Conservation (phyloP, 257 asterid genomes). For the Salvia hispanica region DNA sequence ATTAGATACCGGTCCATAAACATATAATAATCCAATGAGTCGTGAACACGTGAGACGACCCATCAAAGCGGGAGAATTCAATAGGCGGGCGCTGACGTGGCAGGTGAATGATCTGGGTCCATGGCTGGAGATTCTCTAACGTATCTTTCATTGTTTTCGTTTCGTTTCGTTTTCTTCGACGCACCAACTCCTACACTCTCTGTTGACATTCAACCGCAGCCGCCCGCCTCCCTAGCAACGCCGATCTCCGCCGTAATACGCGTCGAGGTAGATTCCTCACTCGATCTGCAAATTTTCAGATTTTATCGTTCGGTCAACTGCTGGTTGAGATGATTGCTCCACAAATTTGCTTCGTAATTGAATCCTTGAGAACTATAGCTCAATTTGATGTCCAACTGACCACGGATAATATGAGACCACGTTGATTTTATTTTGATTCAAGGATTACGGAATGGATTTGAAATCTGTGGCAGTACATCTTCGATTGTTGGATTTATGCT, state of each 20-base stretch:
- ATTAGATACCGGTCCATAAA: not conserved
- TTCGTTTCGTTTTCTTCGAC: not conserved
- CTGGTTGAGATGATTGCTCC: not conserved
- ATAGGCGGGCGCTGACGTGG: conserved; percentile 23
- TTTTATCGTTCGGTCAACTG: conserved; percentile 5
- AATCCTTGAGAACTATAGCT: not conserved
- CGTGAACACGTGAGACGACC: not conserved
- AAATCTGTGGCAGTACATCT: not conserved
- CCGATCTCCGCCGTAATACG: not conserved
- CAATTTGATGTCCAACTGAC: conserved; percentile 1
- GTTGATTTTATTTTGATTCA: conserved; percentile 3
- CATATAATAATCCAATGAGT: not conserved
- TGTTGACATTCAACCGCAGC: not conserved
- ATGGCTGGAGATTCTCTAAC: not conserved
- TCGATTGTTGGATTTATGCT: not conserved
- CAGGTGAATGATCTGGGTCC: not conserved
- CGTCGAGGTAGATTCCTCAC: conserved; percentile 14
- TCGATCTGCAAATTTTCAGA: not conserved
- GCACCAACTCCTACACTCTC: not conserved
- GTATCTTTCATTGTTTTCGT: not conserved
- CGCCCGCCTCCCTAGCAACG: not conserved
- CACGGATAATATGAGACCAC: not conserved
- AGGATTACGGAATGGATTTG: not conserved
- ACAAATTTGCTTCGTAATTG: not conserved
- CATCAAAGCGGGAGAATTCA: conserved; percentile 3